Evolutionary conservation across 169 alveolate species (phyloP), one percentile per base, ranked within the genome.

Genomic region (Cytauxzoon felis): DNA sequence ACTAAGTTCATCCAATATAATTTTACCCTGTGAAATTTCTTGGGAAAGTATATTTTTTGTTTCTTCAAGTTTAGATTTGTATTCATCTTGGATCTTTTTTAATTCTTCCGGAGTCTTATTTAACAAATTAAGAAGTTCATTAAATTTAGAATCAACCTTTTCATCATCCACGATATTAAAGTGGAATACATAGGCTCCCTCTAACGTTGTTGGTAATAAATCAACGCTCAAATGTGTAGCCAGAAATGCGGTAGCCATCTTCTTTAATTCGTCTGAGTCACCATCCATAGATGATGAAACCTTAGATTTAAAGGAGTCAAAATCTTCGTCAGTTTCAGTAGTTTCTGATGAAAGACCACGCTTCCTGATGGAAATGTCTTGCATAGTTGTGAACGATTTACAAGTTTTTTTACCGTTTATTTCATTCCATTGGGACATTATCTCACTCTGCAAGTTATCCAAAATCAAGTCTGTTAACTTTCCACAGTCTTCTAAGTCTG

Each of bases 401-500:
- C 33, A 19, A 13, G 45, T 47, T 2, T 47, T 49, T 13, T 16
- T 50, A 30, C 19, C 62, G 24, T 50, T 16, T 1, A 26, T 32
- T 1, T 32, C 41, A 19, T 27, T 40, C 67, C 67, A 45, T 48
- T 61, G 66, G 0, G 78, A 57, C 16, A 58, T 70, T 19, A 73
- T 21, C 19, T 73, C 65, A 0, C 48, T 34, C 40, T 56, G 62
- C 56, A 76, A 61, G 32, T 59, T 64, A 36, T 32, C 30, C 32
- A 76, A 16, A 1, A 76, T 65, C 52, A 50, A 49, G 18, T 76
- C 86, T n/a, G 78, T 54, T n/a, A 76, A 59, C 75, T 76, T 66
- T 19, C 47, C 59, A 56, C 86, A 76, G 53, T 76, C 86, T n/a
- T 64, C 80, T 34, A 76, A 76, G 30, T 76, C 78, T 1, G 86